A percentile compares a stretch with the other conserved stretches of the same genome.
Conservation (phyloP, 2,329 filamentous ascomycete species). For the Fusarium gaditjirri region DNA sequence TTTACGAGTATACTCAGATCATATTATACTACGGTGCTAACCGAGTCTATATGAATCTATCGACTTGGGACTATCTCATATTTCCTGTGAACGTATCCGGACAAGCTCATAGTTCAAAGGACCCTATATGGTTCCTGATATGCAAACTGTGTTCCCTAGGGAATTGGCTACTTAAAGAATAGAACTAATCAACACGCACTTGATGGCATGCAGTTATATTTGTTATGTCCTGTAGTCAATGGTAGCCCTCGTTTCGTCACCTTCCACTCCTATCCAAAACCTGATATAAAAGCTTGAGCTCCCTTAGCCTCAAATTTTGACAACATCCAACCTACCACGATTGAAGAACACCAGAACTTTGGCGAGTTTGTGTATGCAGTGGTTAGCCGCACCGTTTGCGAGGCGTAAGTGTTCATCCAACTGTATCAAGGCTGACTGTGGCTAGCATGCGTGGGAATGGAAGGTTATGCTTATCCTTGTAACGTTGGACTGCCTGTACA, state of each 20-base stretch:
- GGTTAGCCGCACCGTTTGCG: background rate
- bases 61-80: background rate
- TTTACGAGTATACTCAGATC: background rate
- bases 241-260: background rate
- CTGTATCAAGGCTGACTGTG: background rate
- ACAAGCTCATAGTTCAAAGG: background rate
- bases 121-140: background rate
- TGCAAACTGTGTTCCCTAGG: background rate
- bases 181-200: background rate
- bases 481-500: background rate
- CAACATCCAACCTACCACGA: background rate
- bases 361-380: background rate
- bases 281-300: background rate
- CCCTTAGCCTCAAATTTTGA: background rate
- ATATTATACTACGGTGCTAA: background rate
- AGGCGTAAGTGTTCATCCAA: background rate
- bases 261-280: background rate
- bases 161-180: background rate
- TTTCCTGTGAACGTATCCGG: background rate
- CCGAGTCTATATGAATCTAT: background rate
- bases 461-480: background rate
- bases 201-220: background rate
- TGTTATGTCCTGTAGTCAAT: background rate
- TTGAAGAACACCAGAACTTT: background rate
- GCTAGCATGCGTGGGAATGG: background rate